These are phyloP conservation scores for Aureobasidium sp. DNA, from an alignment of 2,329 filamentous ascomycete genomes.

Conservation along the genomic window DNA sequence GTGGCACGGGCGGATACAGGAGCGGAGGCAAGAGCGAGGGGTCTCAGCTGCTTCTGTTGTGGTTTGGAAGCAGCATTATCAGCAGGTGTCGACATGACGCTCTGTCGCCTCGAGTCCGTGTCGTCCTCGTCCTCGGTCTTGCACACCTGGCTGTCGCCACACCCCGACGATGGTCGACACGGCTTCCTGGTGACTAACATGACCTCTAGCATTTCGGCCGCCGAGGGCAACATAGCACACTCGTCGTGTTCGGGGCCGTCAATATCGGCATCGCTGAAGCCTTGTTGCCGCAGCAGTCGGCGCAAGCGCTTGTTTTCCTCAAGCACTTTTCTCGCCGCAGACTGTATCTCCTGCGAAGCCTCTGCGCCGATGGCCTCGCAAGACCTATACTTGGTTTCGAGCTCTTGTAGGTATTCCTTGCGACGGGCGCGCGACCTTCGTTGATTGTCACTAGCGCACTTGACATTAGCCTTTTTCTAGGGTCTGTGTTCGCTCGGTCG, in stretches of 20 bases:
- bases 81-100: not conserved
- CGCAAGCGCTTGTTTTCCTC: conserved; percentile 63
- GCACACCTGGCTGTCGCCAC: not conserved
- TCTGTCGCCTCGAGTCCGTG: not conserved
- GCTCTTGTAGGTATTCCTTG: conserved; percentile 65
- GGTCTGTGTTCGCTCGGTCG: not conserved
- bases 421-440: conserved; percentile 65
- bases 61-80: not conserved
- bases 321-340: conserved; percentile 59
- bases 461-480: conserved; percentile 18
- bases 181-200: conserved; percentile 14
- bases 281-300: conserved; percentile 50
- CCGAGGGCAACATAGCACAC: conserved; percentile 11
- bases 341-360: conserved; percentile 64
- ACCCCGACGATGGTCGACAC: not conserved
- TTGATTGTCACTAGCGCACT: conserved; percentile 60
- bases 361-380: conserved; percentile 61
- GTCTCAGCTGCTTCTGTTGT: conserved; percentile 18
- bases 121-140: conserved; percentile 4
- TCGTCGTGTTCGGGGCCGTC: conserved; percentile 23
- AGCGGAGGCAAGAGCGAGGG: conserved; percentile 2
- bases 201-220: conserved; percentile 14
- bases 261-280: conserved; percentile 52
- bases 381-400: conserved; percentile 57
- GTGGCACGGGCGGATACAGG: not conserved